Percentiles rank a stretch among this genome's conserved stretches.
phyloP scores from a whole-genome alignment of 257 asterid genomes.

The Henckelia pumila region DNA sequence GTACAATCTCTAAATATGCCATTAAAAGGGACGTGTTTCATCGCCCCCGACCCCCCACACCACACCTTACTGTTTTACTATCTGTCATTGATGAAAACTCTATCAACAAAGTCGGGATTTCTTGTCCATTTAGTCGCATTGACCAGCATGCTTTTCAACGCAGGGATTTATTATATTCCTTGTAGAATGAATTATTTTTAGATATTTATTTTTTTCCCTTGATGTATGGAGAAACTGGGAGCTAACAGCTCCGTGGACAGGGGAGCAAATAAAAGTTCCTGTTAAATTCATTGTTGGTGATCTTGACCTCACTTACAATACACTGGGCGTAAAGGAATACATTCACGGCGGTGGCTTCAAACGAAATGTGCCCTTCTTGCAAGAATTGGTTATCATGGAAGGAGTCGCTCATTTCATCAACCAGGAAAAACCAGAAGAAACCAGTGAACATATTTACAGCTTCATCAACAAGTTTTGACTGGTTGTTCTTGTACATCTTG shows the following conservation, averaged over 20 bases:
- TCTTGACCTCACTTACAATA: conserved; percentile 58
- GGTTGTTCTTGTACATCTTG: neutral
- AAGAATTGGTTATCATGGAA: conserved; percentile 73
- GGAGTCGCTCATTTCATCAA: conserved; percentile 86
- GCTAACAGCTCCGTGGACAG: conserved; percentile 64
- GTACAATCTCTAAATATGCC: neutral
- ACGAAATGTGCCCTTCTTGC: conserved; percentile 62
- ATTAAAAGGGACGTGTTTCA: too few species aligned
- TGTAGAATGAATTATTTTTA: neutral
- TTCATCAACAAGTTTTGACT: conserved; percentile 58
- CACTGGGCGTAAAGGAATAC: conserved; percentile 72
- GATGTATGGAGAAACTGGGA: conserved; percentile 72
- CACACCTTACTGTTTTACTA: too few species aligned
- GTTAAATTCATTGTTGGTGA: conserved; percentile 86
- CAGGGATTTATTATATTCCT: neutral
- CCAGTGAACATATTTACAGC: conserved; percentile 59
- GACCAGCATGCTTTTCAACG: neutral
- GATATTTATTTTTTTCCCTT: neutral
- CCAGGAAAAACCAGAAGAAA: conserved; percentile 80
- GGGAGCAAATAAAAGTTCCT: conserved; percentile 69
- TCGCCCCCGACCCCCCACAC: too few species aligned
- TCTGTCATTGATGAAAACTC: neutral
- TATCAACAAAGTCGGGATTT: neutral
- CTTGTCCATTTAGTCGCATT: neutral
- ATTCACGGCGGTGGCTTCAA: conserved; percentile 68